A percentile compares a stretch with the other conserved stretches of the same genome.
phyloP scores from a whole-genome alignment of 139 green algal species.

The Diplosphaera chodatii region DNA sequence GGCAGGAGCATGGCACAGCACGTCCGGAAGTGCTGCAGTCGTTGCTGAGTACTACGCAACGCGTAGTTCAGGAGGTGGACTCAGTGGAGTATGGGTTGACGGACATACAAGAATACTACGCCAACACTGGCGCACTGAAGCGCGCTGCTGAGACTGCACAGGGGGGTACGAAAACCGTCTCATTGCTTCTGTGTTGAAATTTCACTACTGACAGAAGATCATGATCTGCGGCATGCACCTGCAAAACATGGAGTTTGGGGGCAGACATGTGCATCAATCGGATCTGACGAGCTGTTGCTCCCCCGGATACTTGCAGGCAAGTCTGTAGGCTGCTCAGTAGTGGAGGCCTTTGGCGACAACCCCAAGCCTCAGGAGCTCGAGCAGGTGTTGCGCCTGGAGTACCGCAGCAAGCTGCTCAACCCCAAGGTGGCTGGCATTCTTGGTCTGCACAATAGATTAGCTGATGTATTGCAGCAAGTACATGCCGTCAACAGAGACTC shows the following conservation, averaged over 20 bases:
- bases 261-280: no score
- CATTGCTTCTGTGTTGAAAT: no score
- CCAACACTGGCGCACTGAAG: slow-evolving; percentile 74
- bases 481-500: no score
- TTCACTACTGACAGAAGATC: no score
- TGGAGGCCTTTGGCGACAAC: slow-evolving; percentile 80
- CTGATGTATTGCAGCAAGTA: no score
- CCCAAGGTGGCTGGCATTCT: slow-evolving; percentile 51
- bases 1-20: slow-evolving; percentile 61
- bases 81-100: slow-evolving; percentile 97
- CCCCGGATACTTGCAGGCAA: no score
- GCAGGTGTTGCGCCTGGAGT: slow-evolving; percentile 90
- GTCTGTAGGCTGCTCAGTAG: slow-evolving; percentile 65
- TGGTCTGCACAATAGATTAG: no score
- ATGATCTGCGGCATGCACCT: no score
- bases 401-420: slow-evolving; percentile 95
- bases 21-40: slow-evolving; percentile 68
- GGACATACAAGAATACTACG: slow-evolving; percentile 84
- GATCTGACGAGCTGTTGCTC: no score
- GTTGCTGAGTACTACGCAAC: slow-evolving; percentile 78
- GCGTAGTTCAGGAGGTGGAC: slow-evolving; percentile 91
- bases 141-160: slow-evolving; percentile 67
- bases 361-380: slow-evolving; percentile 73
- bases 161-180: not conserved
- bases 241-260: no score